phyloP scores from a whole-genome alignment of 2,329 filamentous ascomycete species.

The Pestalotiopsis sp. region DNA sequence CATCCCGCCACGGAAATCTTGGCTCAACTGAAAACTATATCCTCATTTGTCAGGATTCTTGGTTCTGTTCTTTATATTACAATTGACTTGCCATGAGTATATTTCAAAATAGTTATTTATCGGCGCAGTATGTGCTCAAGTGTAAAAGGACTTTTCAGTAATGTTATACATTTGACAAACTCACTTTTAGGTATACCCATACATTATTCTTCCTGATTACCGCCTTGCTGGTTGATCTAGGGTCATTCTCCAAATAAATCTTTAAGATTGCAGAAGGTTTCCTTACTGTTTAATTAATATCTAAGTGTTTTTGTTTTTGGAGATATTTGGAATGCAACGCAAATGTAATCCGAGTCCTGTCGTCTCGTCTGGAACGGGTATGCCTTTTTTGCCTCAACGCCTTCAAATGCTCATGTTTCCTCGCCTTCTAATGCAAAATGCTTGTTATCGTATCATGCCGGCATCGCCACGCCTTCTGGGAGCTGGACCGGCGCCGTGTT shows the following conservation, averaged over 20 bases:
- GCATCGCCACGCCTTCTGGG: conserved; percentile 12
- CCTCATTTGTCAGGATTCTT: too few relatives aligned
- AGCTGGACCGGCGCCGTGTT: conserved; percentile 13
- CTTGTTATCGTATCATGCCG: conserved; percentile 5
- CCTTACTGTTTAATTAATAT: background rate
- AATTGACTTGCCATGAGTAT: too few relatives aligned
- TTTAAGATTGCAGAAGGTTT: background rate
- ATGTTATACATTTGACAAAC: too few relatives aligned
- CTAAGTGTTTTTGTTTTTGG: background rate
- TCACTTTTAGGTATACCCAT: too few relatives aligned
- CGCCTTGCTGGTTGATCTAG: too few relatives aligned
- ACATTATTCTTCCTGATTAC: too few relatives aligned
- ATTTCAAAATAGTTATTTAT: too few relatives aligned
- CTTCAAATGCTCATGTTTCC: conserved; percentile 8
- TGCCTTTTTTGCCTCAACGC: conserved; percentile 7
- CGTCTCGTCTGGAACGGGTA: background rate
- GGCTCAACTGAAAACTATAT: background rate
- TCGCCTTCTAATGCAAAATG: conserved; percentile 9
- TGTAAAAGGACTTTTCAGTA: too few relatives aligned
- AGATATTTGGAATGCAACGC: background rate
- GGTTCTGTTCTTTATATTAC: too few relatives aligned
- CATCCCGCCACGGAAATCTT: conserved; percentile 10
- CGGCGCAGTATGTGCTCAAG: too few relatives aligned
- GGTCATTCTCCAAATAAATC: too few relatives aligned
- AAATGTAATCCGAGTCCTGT: background rate